Evolutionary conservation across 1,284 basidiomycete species (phyloP), one percentile per base, ranked within the genome.

Genomic region (Leccinum pallidistipes): DNA sequence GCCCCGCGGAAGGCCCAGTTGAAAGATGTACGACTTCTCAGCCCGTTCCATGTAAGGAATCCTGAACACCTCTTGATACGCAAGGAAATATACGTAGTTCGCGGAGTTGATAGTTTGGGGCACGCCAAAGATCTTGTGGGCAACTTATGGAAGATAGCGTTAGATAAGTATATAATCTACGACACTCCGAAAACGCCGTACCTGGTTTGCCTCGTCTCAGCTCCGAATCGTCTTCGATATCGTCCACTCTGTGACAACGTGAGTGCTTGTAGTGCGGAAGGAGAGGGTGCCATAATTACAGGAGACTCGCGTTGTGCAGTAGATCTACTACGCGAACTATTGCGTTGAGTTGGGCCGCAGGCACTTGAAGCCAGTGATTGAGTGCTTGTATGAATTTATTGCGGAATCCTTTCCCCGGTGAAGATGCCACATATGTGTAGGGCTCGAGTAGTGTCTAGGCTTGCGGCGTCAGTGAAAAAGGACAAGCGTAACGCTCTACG

Each of bases 331-430:
- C 85, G 59, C 82, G 82, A 21, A 87, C 82, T 65, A 99, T 94
- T 38, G 89, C 78, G 21, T 79, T 78, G 3, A 98, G 83, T 71
- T 91, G 90, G 21, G 84, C 81, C 27, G 80, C 68, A 0, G 92
- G 90, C 0, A 98, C 94, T 11, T 87, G 76, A 12, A 99, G 83
- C 97, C 97, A 99, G 1, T 80, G 66, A 69, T 98, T 95, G 82
- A 99, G 97, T 0, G 97, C 95, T 54, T 90, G 90, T 61, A 98
- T 94, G 72, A 99, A 85, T 65, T 90, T 86, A 1, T 86, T 83
- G 11, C 97, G 88, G 62, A 99, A 90, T 65, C 98, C 95, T 76
- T 99, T 99, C n/a, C 97, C 96, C 0, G 94, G 94, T 59, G 88
- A 87, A 1, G 90, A 84, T 16, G 87, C 90, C 56, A 97, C 85